Evolutionary conservation across 352 stramenopile genomes (phyloP), one percentile per base, ranked within the genome.

Genomic region (Phytophthora megakarya): DNA sequence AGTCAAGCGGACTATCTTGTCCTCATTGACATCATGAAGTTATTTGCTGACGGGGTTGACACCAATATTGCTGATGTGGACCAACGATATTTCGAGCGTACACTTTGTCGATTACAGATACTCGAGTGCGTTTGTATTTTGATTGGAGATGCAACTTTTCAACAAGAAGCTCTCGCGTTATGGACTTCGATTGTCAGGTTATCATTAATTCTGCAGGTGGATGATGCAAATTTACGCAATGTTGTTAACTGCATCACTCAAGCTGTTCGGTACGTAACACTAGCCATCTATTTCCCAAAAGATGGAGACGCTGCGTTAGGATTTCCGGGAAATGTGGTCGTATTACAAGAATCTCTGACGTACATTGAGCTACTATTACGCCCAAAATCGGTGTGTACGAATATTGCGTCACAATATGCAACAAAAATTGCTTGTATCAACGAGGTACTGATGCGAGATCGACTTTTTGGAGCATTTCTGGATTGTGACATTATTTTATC

Each of bases 171-270:
- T 21, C 42, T 87, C 18, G 23, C 46, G 3, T 61, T 89, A 21
- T 89, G 80, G 80, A 23, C 35, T 23, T 68, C 66, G 10, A 67
- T 84, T 18, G 22, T 84, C 21, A 62, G 51, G 6, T 47, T 87
- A 19, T 59, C 73, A 3, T 48, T 81, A 10, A 30, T 39, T 8
- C 64, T 77, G 47, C 72, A 73, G 53, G 64, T 61, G n/a, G 68
- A 81, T 25, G 78, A 75, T 45, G 65, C 61, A 30, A 67, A 55
- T 25, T 52, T 81, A 12, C 80, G 73, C 56, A 84, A 84, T 61
- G 39, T 60, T 1, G 45, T 87, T 37, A 89, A 87, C 54, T 80
- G 75, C 37, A 40, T 87, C 21, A 53, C 87, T 16, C 80, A 89
- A 62, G 71, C 75, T 12, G 25, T 87, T 55, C 80, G 80, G 15